Conservation (phyloP, 352 stramenopile species). For the Globisporangium solare region DNA sequence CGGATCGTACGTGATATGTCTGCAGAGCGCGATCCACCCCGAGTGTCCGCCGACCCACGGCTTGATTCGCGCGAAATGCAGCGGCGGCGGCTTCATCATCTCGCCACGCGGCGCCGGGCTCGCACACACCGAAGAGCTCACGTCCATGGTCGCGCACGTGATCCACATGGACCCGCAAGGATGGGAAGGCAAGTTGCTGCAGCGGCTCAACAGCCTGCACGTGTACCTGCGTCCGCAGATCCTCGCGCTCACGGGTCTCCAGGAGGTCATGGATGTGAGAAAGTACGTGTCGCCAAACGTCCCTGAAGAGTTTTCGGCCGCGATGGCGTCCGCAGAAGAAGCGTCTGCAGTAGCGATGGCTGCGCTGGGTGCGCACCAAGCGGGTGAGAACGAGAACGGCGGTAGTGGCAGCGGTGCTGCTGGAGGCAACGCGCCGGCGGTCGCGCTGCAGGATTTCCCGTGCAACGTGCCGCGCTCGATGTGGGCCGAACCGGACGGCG, state of each 20-base stretch:
- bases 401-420: too few relatives aligned
- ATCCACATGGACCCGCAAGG: slow-evolving; percentile 63
- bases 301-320: slow-evolving; percentile 50
- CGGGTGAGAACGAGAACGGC: neutral
- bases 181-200: slow-evolving; percentile 62
- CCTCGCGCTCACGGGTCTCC: slow-evolving; percentile 44
- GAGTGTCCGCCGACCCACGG: slow-evolving; percentile 64
- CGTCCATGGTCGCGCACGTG: slow-evolving; percentile 67
- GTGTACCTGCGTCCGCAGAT: slow-evolving; percentile 59
- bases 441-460: slow-evolving; percentile 39
- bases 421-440: neutral
- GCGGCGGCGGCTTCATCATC: slow-evolving; percentile 61
- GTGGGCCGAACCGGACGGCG: slow-evolving; percentile 61
- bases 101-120: slow-evolving; percentile 27
- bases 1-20: slow-evolving; percentile 71
- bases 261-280: slow-evolving; percentile 70
- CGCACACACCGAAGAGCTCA: slow-evolving; percentile 33
- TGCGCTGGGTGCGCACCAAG: neutral
- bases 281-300: slow-evolving; percentile 76
- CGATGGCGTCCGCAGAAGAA: slow-evolving; percentile 24
- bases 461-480: slow-evolving; percentile 58
- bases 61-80: slow-evolving; percentile 55
- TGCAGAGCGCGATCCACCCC: slow-evolving; percentile 70
- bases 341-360: neutral
- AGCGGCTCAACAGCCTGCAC: slow-evolving; percentile 49